These are phyloP conservation scores for Gentiana dahurica DNA, from an alignment of 257 asterid genomes.

Conservation along the genomic window DNA sequence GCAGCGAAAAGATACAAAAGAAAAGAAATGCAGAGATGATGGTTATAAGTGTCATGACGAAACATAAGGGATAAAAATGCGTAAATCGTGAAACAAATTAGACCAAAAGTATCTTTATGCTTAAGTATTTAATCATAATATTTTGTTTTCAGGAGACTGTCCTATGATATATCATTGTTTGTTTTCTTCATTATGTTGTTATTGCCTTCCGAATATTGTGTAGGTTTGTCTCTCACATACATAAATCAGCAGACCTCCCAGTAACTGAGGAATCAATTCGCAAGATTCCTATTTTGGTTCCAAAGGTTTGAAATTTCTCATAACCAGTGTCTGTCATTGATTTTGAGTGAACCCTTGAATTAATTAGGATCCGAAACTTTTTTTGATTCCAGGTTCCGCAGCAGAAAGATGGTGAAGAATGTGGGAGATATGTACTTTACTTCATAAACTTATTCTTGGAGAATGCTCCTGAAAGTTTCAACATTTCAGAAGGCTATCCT, in stretches of 20 bases:
- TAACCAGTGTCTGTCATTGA: neutral
- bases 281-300: slow-evolving; percentile 42
- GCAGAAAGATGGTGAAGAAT: slow-evolving; percentile 37
- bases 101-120: too few relatives aligned
- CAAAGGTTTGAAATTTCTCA: slow-evolving; percentile 30
- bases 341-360: slow-evolving; percentile 3
- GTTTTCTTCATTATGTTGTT: slow-evolving; percentile 4
- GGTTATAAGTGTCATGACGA: too few relatives aligned
- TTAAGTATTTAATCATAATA: too few relatives aligned
- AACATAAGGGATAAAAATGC: too few relatives aligned
- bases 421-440: slow-evolving; percentile 50
- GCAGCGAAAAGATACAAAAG: too few relatives aligned
- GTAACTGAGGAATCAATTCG: slow-evolving; percentile 17
- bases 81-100: too few relatives aligned
- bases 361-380: slow-evolving; percentile 1
- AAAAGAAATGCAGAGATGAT: too few relatives aligned
- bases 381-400: slow-evolving; percentile 56
- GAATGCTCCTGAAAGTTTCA: slow-evolving; percentile 36
- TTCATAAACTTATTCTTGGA: slow-evolving; percentile 38
- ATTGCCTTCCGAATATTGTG: neutral
- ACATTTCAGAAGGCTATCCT: slow-evolving; percentile 43
- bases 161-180: neutral
- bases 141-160: too few relatives aligned
- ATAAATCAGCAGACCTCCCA: slow-evolving; percentile 22
- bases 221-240: slow-evolving; percentile 49